Evolutionary conservation across 495 filamentous ascomycete species (phyloP).

Genomic region (Neurospora sp.): DNA sequence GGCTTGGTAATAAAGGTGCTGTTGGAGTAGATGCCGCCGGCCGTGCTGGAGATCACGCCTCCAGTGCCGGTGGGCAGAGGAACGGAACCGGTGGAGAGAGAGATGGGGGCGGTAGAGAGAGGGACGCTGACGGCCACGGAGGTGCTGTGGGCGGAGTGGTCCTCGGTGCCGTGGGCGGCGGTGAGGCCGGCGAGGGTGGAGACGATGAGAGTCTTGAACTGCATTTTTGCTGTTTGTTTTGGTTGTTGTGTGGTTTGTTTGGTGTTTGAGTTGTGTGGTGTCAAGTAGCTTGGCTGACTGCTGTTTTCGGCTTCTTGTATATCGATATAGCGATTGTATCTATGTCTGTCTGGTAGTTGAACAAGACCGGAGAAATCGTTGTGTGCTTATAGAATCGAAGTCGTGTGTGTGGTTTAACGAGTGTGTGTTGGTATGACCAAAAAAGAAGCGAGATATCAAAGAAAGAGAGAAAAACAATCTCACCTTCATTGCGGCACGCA

Average conservation of each 20-base stretch:
- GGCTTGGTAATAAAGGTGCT: not conserved
- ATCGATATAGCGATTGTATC: not conserved
- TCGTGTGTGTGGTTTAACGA: not conserved
- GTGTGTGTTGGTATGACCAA: not conserved
- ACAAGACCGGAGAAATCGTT: not conserved
- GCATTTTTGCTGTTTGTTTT: constrained; percentile 10
- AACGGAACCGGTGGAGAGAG: not conserved
- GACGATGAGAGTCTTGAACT: constrained; percentile 17
- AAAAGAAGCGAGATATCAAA: not conserved
- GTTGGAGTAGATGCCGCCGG: not conserved
- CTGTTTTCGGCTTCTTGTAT: not conserved
- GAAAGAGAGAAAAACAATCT: not conserved
- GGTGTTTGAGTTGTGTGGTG: not conserved
- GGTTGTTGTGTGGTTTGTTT: not conserved
- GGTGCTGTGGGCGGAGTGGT: not conserved
- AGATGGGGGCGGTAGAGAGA: not conserved
- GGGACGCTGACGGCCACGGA: constrained; percentile 33
- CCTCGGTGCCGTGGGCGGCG: constrained; percentile 1
- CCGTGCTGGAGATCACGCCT: not conserved
- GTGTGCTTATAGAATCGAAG: not conserved
- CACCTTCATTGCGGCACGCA: not conserved
- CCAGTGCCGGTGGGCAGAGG: not conserved
- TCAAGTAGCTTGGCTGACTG: not conserved
- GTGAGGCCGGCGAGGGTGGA: constrained; percentile 14
- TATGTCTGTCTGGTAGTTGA: not conserved